Evolutionary conservation across 306 rosid species (phyloP).

Genomic region (Castanea crenata): DNA sequence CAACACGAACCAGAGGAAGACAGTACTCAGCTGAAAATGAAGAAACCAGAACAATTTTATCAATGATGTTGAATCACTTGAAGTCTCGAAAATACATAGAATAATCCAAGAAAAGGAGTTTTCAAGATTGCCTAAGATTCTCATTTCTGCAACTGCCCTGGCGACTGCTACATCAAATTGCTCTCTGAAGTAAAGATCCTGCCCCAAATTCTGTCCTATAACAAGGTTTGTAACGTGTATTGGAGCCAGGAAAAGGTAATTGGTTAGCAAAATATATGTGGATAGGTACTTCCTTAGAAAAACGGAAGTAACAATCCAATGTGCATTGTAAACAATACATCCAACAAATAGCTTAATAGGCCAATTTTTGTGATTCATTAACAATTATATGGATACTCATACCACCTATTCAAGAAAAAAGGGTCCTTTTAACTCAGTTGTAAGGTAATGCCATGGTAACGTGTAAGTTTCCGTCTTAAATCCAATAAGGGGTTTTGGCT

Average conservation of each 20-base stretch:
- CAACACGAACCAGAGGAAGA: slow-evolving; percentile 86
- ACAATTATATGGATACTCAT: background rate
- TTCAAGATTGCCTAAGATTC: slow-evolving; percentile 58
- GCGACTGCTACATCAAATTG: slow-evolving; percentile 81
- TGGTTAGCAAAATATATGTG: background rate
- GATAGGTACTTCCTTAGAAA: background rate
- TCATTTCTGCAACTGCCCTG: slow-evolving; percentile 94
- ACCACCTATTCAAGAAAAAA: background rate
- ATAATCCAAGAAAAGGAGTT: slow-evolving; percentile 3
- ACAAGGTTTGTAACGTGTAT: slow-evolving; percentile 21
- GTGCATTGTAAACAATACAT: background rate
- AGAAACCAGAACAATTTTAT: slow-evolving; percentile 25
- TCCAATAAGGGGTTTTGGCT: background rate
- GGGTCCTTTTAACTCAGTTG: background rate
- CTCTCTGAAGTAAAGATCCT: slow-evolving; percentile 67
- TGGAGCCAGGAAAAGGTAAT: slow-evolving; percentile 17
- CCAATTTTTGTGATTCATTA: background rate
- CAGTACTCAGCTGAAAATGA: slow-evolving; percentile 78
- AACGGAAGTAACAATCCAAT: background rate
- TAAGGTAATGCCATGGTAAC: background rate
- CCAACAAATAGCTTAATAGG: background rate
- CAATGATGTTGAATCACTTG: slow-evolving; percentile 1
- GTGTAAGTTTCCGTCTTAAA: background rate
- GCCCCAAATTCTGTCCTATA: slow-evolving; percentile 82
- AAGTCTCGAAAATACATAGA: slow-evolving; percentile 14